Percentiles rank a stretch among this genome's conserved stretches.
phyloP scores from a whole-genome alignment of 1,284 basidiomycete genomes.

The Farysia itapuensis region DNA sequence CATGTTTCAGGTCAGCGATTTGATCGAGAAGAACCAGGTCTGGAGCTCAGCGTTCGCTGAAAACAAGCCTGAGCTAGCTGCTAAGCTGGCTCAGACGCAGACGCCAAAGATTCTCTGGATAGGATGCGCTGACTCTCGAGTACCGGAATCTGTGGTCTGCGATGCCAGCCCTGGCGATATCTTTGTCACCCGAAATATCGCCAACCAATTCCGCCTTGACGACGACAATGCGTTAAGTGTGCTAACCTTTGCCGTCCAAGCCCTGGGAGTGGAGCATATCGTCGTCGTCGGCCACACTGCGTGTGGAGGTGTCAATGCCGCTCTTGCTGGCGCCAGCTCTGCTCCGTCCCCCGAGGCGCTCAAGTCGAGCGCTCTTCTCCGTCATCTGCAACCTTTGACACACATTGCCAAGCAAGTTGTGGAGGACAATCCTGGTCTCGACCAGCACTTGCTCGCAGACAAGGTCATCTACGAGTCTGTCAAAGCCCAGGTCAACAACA shows the following conservation, averaged over 20 bases:
- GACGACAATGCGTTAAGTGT: constrained; percentile 79
- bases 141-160: constrained; percentile 63
- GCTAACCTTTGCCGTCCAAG: constrained; percentile 76
- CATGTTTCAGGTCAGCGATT: constrained; percentile 21
- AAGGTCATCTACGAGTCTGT: constrained; percentile 64
- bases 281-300: constrained; percentile 65
- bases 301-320: constrained; percentile 61
- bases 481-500: constrained; percentile 72
- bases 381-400: constrained; percentile 53
- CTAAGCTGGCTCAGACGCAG: constrained; percentile 69
- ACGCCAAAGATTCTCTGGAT: constrained; percentile 76
- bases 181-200: constrained; percentile 60
- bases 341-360: constrained; percentile 21
- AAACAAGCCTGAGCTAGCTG: constrained; percentile 69
- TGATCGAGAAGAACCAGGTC: constrained; percentile 36
- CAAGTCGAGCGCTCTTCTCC: constrained; percentile 33
- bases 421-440: constrained; percentile 16
- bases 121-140: constrained; percentile 61
- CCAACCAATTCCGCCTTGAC: constrained; percentile 68
- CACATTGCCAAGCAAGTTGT: constrained; percentile 40
- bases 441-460: constrained; percentile 15
- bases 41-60: constrained; percentile 34
- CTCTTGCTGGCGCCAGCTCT: constrained; percentile 44
- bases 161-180: constrained; percentile 55
- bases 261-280: constrained; percentile 80